A percentile compares a stretch with the other conserved stretches of the same genome.
Conservation (phyloP, 345 rosid genomes). For the Salix viminalis region DNA sequence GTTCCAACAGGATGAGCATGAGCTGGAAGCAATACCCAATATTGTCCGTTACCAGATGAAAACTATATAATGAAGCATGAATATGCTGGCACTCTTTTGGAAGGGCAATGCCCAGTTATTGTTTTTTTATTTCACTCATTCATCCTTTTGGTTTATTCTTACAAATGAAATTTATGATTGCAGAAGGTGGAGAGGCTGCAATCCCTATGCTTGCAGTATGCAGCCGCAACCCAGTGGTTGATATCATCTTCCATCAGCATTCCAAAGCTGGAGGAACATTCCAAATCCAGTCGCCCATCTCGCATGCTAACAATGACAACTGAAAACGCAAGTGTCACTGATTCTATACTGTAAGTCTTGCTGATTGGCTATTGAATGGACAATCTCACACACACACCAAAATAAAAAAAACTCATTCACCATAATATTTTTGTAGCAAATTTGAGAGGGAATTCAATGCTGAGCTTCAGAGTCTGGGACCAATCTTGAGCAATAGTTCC, state of each 20-base stretch:
- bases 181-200: constrained; percentile 93
- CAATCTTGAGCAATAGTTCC: constrained; percentile 67
- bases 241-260: constrained; percentile 79
- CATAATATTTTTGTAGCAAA: constrained; percentile 44
- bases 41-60: background rate
- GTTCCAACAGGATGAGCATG: background rate
- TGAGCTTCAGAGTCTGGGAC: constrained; percentile 85
- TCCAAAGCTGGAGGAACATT: constrained; percentile 36
- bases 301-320: constrained; percentile 40
- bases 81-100: no score
- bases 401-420: background rate
- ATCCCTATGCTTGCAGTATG: constrained; percentile 79
- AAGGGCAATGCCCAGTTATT: background rate
- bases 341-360: constrained; percentile 74
- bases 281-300: constrained; percentile 40
- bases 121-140: background rate
- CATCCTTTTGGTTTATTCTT: constrained; percentile 13
- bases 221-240: constrained; percentile 93
- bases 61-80: background rate
- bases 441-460: constrained; percentile 80
- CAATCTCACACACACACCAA: background rate
- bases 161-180: constrained; percentile 12
- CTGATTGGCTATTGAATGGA: background rate
- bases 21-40: background rate
- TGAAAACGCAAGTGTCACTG: constrained; percentile 52